phyloP scores from a whole-genome alignment of 1,284 basidiomycete genomes.

The Rhodotorula sp. region DNA sequence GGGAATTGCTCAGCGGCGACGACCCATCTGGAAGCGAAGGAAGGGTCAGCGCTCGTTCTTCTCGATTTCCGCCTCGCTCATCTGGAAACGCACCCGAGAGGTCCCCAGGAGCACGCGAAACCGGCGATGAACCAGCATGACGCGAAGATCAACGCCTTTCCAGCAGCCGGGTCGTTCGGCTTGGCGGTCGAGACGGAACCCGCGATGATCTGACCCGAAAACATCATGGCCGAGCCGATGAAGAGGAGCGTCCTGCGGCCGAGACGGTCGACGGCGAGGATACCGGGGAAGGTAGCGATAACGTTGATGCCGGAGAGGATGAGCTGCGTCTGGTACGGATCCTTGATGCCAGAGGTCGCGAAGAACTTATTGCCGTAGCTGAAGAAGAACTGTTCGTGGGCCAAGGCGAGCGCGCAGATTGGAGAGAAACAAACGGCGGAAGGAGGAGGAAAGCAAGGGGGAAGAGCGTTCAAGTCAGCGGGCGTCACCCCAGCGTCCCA shows the following conservation, averaged over 20 bases:
- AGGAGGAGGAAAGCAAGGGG: not conserved
- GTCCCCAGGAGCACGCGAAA: slow-evolving; percentile 47
- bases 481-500: not conserved
- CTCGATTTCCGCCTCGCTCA: not conserved
- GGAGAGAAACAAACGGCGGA: too few species aligned
- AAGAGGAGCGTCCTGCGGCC: slow-evolving; percentile 54
- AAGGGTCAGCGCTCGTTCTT: slow-evolving; percentile 6
- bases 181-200: slow-evolving; percentile 48
- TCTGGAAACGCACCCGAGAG: slow-evolving; percentile 10
- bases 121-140: slow-evolving; percentile 54
- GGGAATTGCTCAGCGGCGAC: slow-evolving; percentile 52
- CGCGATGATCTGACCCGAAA: slow-evolving; percentile 53
- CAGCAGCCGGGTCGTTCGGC: slow-evolving; percentile 45
- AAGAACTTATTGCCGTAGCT: slow-evolving; percentile 39
- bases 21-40: slow-evolving; percentile 43
- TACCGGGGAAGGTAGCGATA: slow-evolving; percentile 40
- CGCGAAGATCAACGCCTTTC: slow-evolving; percentile 54
- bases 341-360: slow-evolving; percentile 49
- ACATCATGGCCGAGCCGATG: slow-evolving; percentile 50
- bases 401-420: not conserved
- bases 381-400: slow-evolving; percentile 17
- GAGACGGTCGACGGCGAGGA: slow-evolving; percentile 49
- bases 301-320: slow-evolving; percentile 48
- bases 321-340: slow-evolving; percentile 53
- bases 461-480: not conserved